These are phyloP conservation scores for Cladosporium colombiae DNA, from an alignment of 2,329 filamentous ascomycete genomes.

Conservation along the genomic window DNA sequence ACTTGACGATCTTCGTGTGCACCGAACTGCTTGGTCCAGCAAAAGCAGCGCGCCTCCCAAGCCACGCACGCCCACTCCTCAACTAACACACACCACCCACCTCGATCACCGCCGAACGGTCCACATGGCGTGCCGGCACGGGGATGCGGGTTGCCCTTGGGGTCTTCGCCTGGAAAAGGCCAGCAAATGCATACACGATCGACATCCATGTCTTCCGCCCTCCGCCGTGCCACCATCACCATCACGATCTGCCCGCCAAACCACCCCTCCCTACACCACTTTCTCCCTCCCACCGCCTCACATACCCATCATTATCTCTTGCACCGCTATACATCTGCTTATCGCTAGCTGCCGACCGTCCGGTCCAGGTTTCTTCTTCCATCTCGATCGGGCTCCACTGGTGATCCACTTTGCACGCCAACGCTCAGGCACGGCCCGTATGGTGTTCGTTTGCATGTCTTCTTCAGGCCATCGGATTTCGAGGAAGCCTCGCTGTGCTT, in stretches of 20 bases:
- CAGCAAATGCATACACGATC: background rate
- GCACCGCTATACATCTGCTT: background rate
- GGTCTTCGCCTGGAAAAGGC: background rate
- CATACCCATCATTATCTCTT: constrained; percentile 4
- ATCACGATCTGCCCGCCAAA: background rate
- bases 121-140: constrained; percentile 5
- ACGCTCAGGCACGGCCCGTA: constrained; percentile 8
- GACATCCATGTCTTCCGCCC: background rate
- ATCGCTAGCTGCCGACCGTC: background rate
- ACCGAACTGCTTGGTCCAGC: background rate
- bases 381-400: constrained; percentile 5
- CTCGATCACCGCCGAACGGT: background rate
- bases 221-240: background rate
- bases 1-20: background rate
- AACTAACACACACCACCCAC: background rate
- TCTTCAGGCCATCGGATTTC: constrained; percentile 8
- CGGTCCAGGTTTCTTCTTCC: background rate
- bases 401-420: constrained; percentile 2
- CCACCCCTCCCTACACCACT: background rate
- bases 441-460: background rate
- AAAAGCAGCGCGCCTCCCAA: background rate
- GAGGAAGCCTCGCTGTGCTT: background rate
- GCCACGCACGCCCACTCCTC: constrained; percentile 4
- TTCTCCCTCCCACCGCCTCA: constrained; percentile 1
- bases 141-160: constrained; percentile 6